Evolutionary conservation across 495 filamentous ascomycete species (phyloP), one percentile per base, ranked within the genome.

Genomic region (Alectoria sarmentosa): DNA sequence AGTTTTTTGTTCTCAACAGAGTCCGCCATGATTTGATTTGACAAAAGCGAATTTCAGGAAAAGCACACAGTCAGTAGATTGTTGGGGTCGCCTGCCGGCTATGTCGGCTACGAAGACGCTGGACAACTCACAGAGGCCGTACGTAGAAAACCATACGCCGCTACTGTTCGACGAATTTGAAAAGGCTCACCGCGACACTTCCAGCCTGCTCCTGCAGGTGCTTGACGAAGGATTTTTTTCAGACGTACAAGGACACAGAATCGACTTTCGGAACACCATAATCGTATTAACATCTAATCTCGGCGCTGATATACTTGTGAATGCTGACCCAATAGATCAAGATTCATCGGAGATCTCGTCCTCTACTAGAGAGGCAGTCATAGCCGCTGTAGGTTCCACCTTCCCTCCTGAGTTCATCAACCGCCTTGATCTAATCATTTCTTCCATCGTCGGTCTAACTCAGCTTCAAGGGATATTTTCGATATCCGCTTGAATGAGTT

Each of bases 21-120:
- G 69, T 82, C 82, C 49, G 92, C 94, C 8, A 92, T 98, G 36
- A 85, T 94, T 28, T 81, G 94, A 55, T 98, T 97, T 73, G 94
- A 98, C 75, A 98, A 97, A 93, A 90, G 85, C 74, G 94, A 98
- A 69, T 98, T 97, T 76, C 90, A 95, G 70, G 94, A 98, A 71
- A 96, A 96, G 73, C 93, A 98, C 73, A 98, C 93, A 2, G 86
- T 98, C 63, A 94, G 90, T 41, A 84, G 94, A 57, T 80, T 98
- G 38, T 96, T 98, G 71, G 94, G 94, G 39, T 87, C 88, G 23
- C 94, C 93, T 0, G 92, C 93, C 19, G 93, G 93, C 19, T 97
- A 96, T 75, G 86, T 98, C 28, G 94, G 94, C 13, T 98, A 98
- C 72, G 94, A 98, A 44, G 94, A 98, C 73, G 91, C 93, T 26